A percentile compares a stretch with the other conserved stretches of the same genome.
These are phyloP conservation scores for Penicillium verhagenii DNA, from an alignment of 495 filamentous ascomycete species.

Conservation along the genomic window DNA sequence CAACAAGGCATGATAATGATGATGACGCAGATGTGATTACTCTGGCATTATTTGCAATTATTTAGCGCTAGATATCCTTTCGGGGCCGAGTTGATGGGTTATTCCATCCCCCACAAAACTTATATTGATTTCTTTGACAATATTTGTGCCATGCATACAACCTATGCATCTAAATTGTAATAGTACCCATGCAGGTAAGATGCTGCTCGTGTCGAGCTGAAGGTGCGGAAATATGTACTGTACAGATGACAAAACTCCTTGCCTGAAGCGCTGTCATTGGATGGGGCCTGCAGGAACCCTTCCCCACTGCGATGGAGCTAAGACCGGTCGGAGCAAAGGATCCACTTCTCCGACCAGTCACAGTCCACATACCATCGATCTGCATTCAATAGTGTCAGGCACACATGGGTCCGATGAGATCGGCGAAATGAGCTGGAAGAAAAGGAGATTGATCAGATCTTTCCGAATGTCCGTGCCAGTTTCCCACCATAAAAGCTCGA, in stretches of 20 bases:
- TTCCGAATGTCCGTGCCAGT: neutral
- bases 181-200: neutral
- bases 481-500: constrained; percentile 1
- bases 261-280: neutral
- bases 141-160: neutral
- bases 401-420: constrained; percentile 14
- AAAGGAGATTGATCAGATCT: constrained; percentile 7
- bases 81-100: neutral
- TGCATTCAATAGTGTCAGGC: constrained; percentile 24
- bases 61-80: constrained; percentile 12
- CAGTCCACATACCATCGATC: neutral
- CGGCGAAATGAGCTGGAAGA: constrained; percentile 11
- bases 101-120: neutral
- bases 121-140: neutral
- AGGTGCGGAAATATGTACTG: too few relatives aligned
- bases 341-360: constrained; percentile 17
- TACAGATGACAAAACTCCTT: neutral
- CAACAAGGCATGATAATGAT: constrained; percentile 6
- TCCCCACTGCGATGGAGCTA: constrained; percentile 3
- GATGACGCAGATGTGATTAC: neutral
- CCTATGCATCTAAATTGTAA: neutral
- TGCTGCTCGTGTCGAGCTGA: neutral
- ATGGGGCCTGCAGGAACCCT: neutral
- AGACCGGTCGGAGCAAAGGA: neutral
- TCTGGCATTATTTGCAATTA: neutral